These are phyloP conservation scores for Hyaloscypha bicolor DNA, from an alignment of 495 filamentous ascomycete species.

Conservation along the genomic window DNA sequence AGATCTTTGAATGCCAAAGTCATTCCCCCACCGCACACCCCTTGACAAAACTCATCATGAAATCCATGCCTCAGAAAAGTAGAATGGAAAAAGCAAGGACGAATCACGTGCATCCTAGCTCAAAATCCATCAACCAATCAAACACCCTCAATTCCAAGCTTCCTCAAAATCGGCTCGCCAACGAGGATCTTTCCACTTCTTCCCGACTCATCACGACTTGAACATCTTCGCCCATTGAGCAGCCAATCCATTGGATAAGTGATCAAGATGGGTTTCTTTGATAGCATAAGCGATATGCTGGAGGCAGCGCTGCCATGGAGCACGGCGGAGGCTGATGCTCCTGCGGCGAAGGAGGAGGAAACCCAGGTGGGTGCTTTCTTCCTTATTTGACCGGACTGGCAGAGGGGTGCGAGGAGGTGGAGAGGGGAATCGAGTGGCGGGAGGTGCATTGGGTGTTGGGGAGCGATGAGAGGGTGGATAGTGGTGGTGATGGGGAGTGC, in stretches of 20 bases:
- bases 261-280: slow-evolving; percentile 58
- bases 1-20: background rate
- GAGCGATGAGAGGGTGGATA: background rate
- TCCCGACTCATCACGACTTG: slow-evolving; percentile 10
- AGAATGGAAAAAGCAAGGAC: background rate
- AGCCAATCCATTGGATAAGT: slow-evolving; percentile 29
- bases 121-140: slow-evolving; percentile 23
- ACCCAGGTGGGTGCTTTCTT: slow-evolving; percentile 17
- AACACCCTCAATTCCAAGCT: slow-evolving; percentile 22
- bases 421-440: background rate
- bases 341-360: slow-evolving; percentile 17
- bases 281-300: slow-evolving; percentile 53
- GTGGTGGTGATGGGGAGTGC: background rate
- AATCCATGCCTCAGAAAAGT: no score
- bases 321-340: slow-evolving; percentile 56
- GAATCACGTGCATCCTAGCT: background rate
- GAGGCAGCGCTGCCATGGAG: slow-evolving; percentile 58
- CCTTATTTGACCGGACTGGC: background rate
- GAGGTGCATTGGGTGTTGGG: slow-evolving; percentile 1
- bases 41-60: no score
- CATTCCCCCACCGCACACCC: background rate
- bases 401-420: background rate
- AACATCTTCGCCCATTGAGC: slow-evolving; percentile 42
- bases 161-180: slow-evolving; percentile 2
- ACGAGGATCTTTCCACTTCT: slow-evolving; percentile 13